Evolutionary conservation across 495 filamentous ascomycete genomes (phyloP), one percentile per base, ranked within the genome.

Genomic region (Podospora australis): DNA sequence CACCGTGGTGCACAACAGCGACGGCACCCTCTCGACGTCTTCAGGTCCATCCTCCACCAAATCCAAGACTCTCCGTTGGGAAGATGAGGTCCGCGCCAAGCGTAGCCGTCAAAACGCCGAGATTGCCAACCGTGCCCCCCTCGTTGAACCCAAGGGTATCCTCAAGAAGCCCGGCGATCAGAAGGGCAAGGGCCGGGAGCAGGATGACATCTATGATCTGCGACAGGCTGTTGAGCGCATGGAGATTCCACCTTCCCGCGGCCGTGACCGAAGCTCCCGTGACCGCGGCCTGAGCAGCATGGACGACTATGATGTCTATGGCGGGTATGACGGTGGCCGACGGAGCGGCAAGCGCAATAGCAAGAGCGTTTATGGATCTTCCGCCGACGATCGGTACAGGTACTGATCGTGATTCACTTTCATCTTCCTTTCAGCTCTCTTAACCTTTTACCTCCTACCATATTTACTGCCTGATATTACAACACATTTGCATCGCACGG

Each of bases 21-120:
- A 47, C 48, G 56, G 53, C 54, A 49, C 29, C 48, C 48, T 30
- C 55, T 50, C 41, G 29, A 46, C 48, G 23, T 39, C 44, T 55
- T 58, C 44, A 46, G 59, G 38, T 54, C 40, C 22, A 54, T 57
- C 46, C 44, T 58, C 49, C 49, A 53, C 50, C 10, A 59, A 65
- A 28, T 25, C 49, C 23, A 64, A 67, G 39, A 56, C 62, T 16
- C 45, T 68, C 7, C 60, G 59, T 1, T 64, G 59, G 44, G 65
- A 67, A 25, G 61, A 62, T 28, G 51, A 69, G 44, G 50, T 63
- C 40, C 52, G 59, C 4, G 50, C 22, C 11, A 50, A 56, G 55
- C 48, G 54, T 9, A 50, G 50, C 34, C 38, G 53, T 16, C 62
- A 65, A 11, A 65, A 68, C 34, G 59, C 64, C 21, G 60, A 64